phyloP scores from a whole-genome alignment of 139 green algal genomes.

The Chlorella sp. region DNA sequence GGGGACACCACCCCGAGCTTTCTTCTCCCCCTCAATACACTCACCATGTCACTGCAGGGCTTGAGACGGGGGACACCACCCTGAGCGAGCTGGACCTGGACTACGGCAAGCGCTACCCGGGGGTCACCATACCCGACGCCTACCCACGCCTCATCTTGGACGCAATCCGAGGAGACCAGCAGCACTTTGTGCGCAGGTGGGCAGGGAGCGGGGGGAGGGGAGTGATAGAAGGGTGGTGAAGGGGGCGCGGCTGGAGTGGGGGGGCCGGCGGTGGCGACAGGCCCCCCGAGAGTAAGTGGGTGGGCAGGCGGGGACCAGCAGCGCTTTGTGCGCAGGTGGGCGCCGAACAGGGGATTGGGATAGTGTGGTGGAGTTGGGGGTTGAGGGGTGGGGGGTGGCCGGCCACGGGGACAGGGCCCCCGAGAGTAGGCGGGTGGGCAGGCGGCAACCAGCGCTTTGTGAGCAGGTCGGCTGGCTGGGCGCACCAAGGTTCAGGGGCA shows the following conservation, averaged over 20 bases:
- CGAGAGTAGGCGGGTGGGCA: too few species aligned
- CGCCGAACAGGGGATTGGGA: too few species aligned
- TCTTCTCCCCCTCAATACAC: too few species aligned
- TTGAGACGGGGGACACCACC: conserved; percentile 74
- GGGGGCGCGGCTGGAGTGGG: neutral
- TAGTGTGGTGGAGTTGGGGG: too few species aligned
- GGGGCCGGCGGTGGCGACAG: neutral
- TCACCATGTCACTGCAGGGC: too few species aligned
- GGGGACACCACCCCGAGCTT: conserved; percentile 62
- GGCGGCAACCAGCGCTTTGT: too few species aligned
- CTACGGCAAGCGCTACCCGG: conserved; percentile 56
- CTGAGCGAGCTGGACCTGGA: conserved; percentile 90
- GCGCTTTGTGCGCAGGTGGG: too few species aligned
- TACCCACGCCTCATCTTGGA: conserved; percentile 97
- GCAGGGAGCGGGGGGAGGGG: neutral
- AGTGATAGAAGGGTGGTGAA: neutral
- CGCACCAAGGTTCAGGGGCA: too few species aligned
- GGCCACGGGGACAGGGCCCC: too few species aligned
- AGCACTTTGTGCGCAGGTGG: conserved; percentile 94
- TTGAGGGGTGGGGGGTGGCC: neutral
- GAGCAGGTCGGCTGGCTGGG: too few species aligned
- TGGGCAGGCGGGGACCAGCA: too few species aligned
- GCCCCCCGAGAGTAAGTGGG: too few species aligned
- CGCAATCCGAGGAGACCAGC: conserved; percentile 90
- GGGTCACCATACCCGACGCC: conserved; percentile 88